These are phyloP conservation scores for Helianthus tuberosus DNA, from an alignment of 129 eudicot species.

Conservation along the genomic window DNA sequence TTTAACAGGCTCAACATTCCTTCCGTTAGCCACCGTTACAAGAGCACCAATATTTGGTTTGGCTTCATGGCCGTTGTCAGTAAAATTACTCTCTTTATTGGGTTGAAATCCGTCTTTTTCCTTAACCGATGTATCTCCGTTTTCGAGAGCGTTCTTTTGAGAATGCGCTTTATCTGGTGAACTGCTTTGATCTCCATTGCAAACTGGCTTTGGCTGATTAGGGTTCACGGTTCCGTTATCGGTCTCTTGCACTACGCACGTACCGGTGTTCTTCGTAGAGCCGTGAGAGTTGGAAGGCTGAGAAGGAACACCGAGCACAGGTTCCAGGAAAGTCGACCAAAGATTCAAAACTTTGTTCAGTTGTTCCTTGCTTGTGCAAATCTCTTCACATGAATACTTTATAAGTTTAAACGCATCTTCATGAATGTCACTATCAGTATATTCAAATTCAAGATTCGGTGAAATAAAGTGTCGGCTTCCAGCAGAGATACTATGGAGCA, in stretches of 20 bases:
- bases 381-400: slow-evolving; percentile 85
- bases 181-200: slow-evolving; percentile 55
- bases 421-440: slow-evolving; percentile 63
- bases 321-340: slow-evolving; percentile 87
- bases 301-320: slow-evolving; percentile 68
- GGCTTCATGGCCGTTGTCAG: slow-evolving; percentile 53
- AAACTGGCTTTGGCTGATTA: slow-evolving; percentile 43
- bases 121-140: slow-evolving; percentile 43
- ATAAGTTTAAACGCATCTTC: slow-evolving; percentile 78
- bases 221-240: slow-evolving; percentile 39
- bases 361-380: slow-evolving; percentile 83
- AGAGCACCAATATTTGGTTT: slow-evolving; percentile 46
- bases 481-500: slow-evolving; percentile 75
- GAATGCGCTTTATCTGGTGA: slow-evolving; percentile 41
- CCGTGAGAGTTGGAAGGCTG: slow-evolving; percentile 43
- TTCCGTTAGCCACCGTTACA: slow-evolving; percentile 47
- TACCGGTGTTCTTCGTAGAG: slow-evolving; percentile 28
- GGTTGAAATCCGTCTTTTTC: slow-evolving; percentile 38
- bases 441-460: slow-evolving; percentile 71
- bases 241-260: slow-evolving; percentile 35
- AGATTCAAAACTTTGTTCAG: slow-evolving; percentile 72
- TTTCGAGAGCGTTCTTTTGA: slow-evolving; percentile 37
- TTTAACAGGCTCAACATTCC: slow-evolving; percentile 51
- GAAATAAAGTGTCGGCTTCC: slow-evolving; percentile 67
- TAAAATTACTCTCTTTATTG: slow-evolving; percentile 35